Base-by-base conservation (phyloP, 768 basidiomycete genomes). In the Chalciporus chontae region DNA sequence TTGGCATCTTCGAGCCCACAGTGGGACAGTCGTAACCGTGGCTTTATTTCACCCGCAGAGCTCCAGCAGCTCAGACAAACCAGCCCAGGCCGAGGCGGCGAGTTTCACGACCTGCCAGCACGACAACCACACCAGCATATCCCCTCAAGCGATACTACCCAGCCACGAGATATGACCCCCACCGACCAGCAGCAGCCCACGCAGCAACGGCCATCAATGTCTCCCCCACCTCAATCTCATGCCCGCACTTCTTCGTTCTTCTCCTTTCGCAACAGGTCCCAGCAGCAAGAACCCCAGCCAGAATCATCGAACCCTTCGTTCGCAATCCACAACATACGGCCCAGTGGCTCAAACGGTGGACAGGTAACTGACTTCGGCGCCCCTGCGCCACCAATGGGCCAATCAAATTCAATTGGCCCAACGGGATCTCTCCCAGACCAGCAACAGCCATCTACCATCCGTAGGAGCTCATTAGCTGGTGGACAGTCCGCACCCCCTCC, bases 191-290 rank as follows among this genome's bases (percentile, higher is more conserved):
- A 44, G 31, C 56, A 51, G 45, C 8, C 55, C 47, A 43, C 43
- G 43, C 61, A 67, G 47, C 62, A 61, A 53, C 61, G 57, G 42
- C 45, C 67, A 40, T 38, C 54, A 50, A 68, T 60, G 61, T 26
- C 26, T 26, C 26, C 26, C 7, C 53, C 62, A 11, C 48, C 63
- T 13, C 61, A 60, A 29, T 50, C 67, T 13, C 83, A 84, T 61
- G 58, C 75, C 31, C 79, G 83, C 36, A 73, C 81, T n/a, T 68
- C 79, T 7, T 85, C 84, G 23, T 81, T 84, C 71, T 85, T 85
- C 65, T 78, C 81, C 15, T 83, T 85, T 64, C 73, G 74, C 54
- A 72, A 60, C 55, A 78, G 71, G 51, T 66, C 68, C 8, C 57
- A 56, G 36, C 67, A 59, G 40, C 58, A 59, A 41, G 59, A 54